Percentiles rank a stretch among this genome's conserved stretches.
phyloP scores from a whole-genome alignment of 192 early-diverging fungal genomes.

The Chytriomyces sp. region DNA sequence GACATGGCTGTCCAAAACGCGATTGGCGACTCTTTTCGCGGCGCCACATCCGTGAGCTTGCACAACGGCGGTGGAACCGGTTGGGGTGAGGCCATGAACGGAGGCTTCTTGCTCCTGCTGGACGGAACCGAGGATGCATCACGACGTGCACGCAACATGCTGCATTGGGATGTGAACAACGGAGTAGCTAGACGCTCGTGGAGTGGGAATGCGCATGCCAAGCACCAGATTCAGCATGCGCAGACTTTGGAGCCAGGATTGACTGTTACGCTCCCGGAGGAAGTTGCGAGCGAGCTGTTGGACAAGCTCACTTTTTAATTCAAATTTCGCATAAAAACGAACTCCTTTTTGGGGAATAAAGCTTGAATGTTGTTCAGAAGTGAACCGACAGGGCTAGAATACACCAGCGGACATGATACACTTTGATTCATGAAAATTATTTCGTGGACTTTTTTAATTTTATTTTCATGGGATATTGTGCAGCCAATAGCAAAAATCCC shows the following conservation, averaged over 20 bases:
- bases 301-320: background rate
- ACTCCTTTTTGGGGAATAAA: too few species aligned
- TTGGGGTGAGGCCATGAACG: conserved; percentile 35
- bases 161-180: conserved; percentile 35
- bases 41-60: conserved; percentile 24
- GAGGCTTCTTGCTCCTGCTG: conserved; percentile 29
- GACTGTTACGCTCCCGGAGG: conserved; percentile 10
- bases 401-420: too few species aligned
- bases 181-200: conserved; percentile 27
- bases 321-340: background rate
- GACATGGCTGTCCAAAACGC: conserved; percentile 35
- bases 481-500: too few species aligned
- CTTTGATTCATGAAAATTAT: too few species aligned
- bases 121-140: conserved; percentile 18
- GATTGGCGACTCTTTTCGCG: conserved; percentile 34
- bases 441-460: too few species aligned
- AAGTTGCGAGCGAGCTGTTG: conserved; percentile 1
- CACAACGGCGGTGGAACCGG: conserved; percentile 34
- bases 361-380: too few species aligned
- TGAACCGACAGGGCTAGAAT: too few species aligned
- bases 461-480: too few species aligned
- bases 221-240: conserved; percentile 27
- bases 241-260: conserved; percentile 12
- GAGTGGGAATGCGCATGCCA: conserved; percentile 27
- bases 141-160: conserved; percentile 21